Evolutionary conservation across 257 asterid species (phyloP), one percentile per base, ranked within the genome.

Genomic region (Henckelia pumila): DNA sequence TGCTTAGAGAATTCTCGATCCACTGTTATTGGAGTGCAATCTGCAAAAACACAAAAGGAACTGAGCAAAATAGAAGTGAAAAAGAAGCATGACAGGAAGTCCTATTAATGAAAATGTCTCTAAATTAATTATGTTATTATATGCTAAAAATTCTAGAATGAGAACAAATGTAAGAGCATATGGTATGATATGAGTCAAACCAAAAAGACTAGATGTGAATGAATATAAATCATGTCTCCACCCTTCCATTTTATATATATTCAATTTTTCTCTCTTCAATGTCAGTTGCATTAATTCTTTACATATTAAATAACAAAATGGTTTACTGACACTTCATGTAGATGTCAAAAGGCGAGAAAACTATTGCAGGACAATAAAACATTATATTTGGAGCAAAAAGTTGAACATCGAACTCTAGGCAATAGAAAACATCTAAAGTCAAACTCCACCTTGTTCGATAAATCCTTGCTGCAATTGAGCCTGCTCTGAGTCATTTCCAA

Each of bases 401-500:
- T 47, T 19, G 64, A 37, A 28, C 23, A 64, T 22, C 47, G 13
- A 58, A 66, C n/a, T 5, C 62, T 13, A 26, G 53, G 40, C 35
- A 67, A 30, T 56, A 33, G 37, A 72, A 60, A 69, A 65, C 61
- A 75, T 61, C 55, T 22, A 73, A 73, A 70, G 70, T 52, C 49
- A 67, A 68, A 72, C 59, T 69, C 57, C 32, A 92, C 98, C 98
- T 88, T 81, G 79, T 64, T 53, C 68, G 47, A 77, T 55, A 47
- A 76, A 66, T 78, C 80, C 83, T 70, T 83, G 91, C 59, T 88
- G 88, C 66, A 92, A 78, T 69, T 73, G 92, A 78, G 77, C 83
- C 81, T 79, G 82, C 30, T 76, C 75, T 67, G 91, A 70, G 77
- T 82, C 85, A 63, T 76, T 61, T 72, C 79, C 80, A 66, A 86